Evolutionary conservation across 2,329 filamentous ascomycete species (phyloP).

Genomic region (Onygenales sp.): DNA sequence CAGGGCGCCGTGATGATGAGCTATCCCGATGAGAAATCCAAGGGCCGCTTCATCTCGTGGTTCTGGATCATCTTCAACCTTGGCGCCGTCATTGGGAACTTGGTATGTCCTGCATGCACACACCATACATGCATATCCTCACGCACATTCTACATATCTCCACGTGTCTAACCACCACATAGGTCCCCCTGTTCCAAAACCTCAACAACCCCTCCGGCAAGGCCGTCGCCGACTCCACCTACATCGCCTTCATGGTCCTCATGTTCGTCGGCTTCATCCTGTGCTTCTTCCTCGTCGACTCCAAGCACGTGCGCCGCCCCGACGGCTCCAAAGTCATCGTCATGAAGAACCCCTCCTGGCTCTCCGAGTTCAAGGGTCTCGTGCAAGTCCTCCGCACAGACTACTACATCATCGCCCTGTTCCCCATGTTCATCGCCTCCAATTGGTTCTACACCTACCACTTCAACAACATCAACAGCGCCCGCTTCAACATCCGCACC

Average conservation of each 20-base stretch:
- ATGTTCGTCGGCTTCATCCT: slow-evolving; percentile 64
- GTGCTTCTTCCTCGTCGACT: slow-evolving; percentile 61
- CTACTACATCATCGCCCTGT: slow-evolving; percentile 64
- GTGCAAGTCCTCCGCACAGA: slow-evolving; percentile 62
- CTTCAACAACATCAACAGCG: slow-evolving; percentile 62
- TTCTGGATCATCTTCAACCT: slow-evolving; percentile 97
- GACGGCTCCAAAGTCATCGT: slow-evolving; percentile 74
- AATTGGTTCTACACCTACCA: slow-evolving; percentile 78
- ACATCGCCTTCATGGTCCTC: slow-evolving; percentile 77
- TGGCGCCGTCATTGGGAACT: slow-evolving; percentile 75
- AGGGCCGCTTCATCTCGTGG: slow-evolving; percentile 80
- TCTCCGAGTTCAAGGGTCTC: slow-evolving; percentile 66
- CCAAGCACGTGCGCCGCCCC: slow-evolving; percentile 59
- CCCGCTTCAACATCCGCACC: slow-evolving; percentile 64
- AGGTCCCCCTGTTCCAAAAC: slow-evolving; percentile 39
- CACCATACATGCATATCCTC: neutral
- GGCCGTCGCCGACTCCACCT: slow-evolving; percentile 60
- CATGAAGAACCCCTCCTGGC: slow-evolving; percentile 86
- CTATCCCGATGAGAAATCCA: slow-evolving; percentile 70
- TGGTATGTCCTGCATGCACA: slow-evolving; percentile 37
- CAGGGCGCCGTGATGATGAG: slow-evolving; percentile 57
- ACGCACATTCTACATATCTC: neutral
- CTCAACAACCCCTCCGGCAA: slow-evolving; percentile 29
- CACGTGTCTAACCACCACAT: neutral
- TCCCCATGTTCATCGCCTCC: slow-evolving; percentile 72